Evolutionary conservation across 257 asterid species (phyloP), one percentile per base, ranked within the genome.

Genomic region (Penstemon barbatus): DNA sequence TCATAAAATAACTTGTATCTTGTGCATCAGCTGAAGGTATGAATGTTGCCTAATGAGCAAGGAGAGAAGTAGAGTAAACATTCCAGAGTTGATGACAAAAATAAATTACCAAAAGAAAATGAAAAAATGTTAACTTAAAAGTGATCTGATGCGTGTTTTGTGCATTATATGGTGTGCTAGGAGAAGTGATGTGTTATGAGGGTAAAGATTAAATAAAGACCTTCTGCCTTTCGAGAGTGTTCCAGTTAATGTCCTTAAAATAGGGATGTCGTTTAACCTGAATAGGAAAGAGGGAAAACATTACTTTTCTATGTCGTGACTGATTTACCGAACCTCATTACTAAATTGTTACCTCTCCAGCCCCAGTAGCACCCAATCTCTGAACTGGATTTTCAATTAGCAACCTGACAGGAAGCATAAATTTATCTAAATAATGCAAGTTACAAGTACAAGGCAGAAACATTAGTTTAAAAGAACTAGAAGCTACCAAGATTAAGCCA

Each of bases 1-100:
- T 91, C 97, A 89, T 91, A 74, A 94, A 94, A 80, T 94, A 94
- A 81, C 99, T 89, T 11, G 99, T 94, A 75, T 91, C 97, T 10
- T 84, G 96, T 71, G 85, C 78, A 64, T 91, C 97, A 69, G 87
- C 84, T 40, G 90, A 78, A 49, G 99, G 97, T 75, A 94, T 86
- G 77, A 91, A 94, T 40, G 97, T 71, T 60, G 99, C 99, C 99
- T 94, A 82, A 11, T 65, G 71, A 52, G 61, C 71, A 84, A 62
- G 55, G 60, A 74, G 59, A 72, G 12, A 73, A 60, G 3, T 42
- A 57, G 15, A 75, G 9, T 45, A 42, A 67, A 70, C 39, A 42
- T 62, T 65, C 57, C 43, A 68, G 41, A 72, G 64, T 55, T 69
- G 36, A 55, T 44, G 53, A 74, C 36, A 19, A 42, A 42, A 39